phyloP scores from a whole-genome alignment of 768 basidiomycete species.

The Lentinus brumalis region DNA sequence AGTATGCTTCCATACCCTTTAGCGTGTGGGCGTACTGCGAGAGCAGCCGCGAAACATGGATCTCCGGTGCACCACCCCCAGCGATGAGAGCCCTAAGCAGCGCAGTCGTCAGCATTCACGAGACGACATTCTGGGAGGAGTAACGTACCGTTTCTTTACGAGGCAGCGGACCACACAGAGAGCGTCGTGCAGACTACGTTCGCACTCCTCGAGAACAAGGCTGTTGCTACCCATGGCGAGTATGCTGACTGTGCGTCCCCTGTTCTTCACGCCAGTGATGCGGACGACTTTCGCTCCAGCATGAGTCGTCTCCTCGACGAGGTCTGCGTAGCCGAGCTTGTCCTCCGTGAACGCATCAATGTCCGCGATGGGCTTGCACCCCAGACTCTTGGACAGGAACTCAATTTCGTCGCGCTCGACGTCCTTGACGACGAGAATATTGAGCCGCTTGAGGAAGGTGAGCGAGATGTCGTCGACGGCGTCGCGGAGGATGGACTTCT shows the following conservation, averaged over 20 bases:
- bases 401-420: constrained; percentile 99
- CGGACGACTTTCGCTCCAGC: constrained; percentile 89
- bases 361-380: constrained; percentile 95
- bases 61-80: constrained; percentile 97
- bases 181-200: constrained; percentile 96
- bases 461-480: constrained; percentile 98
- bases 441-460: constrained; percentile 95
- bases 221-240: constrained; percentile 93
- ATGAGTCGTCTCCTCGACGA: constrained; percentile 86
- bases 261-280: constrained; percentile 93
- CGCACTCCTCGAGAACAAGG: constrained; percentile 94
- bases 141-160: constrained; percentile 89
- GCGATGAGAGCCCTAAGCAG: constrained; percentile 79
- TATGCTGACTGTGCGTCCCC: constrained; percentile 92
- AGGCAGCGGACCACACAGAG: constrained; percentile 98
- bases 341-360: constrained; percentile 98
- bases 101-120: neutral
- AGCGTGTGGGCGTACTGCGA: constrained; percentile 90
- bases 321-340: constrained; percentile 94
- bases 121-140: neutral
- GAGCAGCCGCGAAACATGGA: constrained; percentile 90
- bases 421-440: constrained; percentile 95
- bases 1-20: constrained; percentile 98
- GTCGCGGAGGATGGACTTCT: constrained; percentile 98
- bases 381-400: constrained; percentile 92